Base-by-base conservation (phyloP, 2,329 filamentous ascomycete species). In the Colletotrichum sp. region DNA sequence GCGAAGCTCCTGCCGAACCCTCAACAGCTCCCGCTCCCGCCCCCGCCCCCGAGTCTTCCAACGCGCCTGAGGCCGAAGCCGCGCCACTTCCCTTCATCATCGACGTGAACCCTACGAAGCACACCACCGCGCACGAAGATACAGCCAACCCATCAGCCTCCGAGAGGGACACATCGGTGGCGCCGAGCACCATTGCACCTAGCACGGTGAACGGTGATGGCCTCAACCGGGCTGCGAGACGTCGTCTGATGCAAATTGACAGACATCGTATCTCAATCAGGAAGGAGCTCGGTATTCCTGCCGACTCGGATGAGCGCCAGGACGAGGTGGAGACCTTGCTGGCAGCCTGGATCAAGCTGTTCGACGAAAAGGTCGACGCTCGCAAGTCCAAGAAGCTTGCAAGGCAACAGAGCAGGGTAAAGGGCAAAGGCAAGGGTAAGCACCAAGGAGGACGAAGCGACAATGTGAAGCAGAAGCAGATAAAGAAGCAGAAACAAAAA, bases 401-500 rank as follows among this genome's bases (percentile, higher is more conserved):
- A 36, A 62, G 63, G 74, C 67, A 76, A 58, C 24, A 71, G 28
- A 30, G 21, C n/a, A 76, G 69, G 28, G 18, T 21, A 18, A 62
- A 36, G 55, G 55, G 36, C 7, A 69, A 73, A 36, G 63, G 67
- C 59, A 68, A 74, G n/a, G 71, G 74, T 70, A 76, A 76, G 71
- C 65, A 63, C 52, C 65, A 70, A 59, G 58, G 24, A 73, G 73
- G 71, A 63, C 71, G 55, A 30, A 76, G 30, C 63, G 56, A 66
- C 59, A 65, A 73, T 13, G 72, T 68, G 69, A 64, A 56, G 61
- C 59, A 69, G 32, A 67, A 68, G 73, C 74, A 75, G 73, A 63
- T 71, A 62, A 72, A 71, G 32, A 76, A 78, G 70, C 73, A 77
- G 38, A 74, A 36, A 61, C 64, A 21, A 70, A 75, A 75, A 73